Evolutionary conservation across 2,329 filamentous ascomycete species (phyloP), one percentile per base, ranked within the genome.

Genomic region (Cladophialophora exuberans): DNA sequence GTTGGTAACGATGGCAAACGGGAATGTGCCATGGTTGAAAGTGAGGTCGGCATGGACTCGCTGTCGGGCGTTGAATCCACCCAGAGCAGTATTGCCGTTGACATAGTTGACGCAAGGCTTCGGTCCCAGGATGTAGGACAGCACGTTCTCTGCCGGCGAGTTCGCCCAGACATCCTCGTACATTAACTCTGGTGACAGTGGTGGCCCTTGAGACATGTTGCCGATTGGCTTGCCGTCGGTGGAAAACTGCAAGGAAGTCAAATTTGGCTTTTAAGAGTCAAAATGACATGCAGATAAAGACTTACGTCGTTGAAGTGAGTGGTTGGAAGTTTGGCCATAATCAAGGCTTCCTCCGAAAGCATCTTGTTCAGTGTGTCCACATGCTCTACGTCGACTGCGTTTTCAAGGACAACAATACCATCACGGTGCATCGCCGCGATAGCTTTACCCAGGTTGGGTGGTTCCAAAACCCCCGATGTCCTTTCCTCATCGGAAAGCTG

Each of bases 181-280:
- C 39, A 73, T 66, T 38, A 68, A 66, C 0, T 67, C 63, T 10
- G 60, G 48, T 18, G 63, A 59, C 10, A 67, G 57, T 1, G 70
- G 67, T 0, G 72, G 71, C 20, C 67, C 68, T 56, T 73, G 70
- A 36, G 71, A 67, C 57, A 73, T 72, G 50, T 73, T 73, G 0
- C 66, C 66, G 1, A 67, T 69, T 4, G 54, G 20, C 17, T 60
- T 30, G 23, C 39, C 39, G 33, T 7, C 28, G 28, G 13, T 13
- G 13, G 28, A 41, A 41, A 15, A 41, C 36, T 15, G 36, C 15
- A 6, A 31, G 28, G 7, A 31, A n/a, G n/a, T n/a, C 28, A 31
- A 7, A 31, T 31, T 6, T 13, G 28, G 28, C n/a, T n/a, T n/a
- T n/a, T 31, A 31, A 41, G 7, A 13, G 13, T 13, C 28, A 31